phyloP scores from a whole-genome alignment of 139 green algal genomes.

The Picochlorum sp. region DNA sequence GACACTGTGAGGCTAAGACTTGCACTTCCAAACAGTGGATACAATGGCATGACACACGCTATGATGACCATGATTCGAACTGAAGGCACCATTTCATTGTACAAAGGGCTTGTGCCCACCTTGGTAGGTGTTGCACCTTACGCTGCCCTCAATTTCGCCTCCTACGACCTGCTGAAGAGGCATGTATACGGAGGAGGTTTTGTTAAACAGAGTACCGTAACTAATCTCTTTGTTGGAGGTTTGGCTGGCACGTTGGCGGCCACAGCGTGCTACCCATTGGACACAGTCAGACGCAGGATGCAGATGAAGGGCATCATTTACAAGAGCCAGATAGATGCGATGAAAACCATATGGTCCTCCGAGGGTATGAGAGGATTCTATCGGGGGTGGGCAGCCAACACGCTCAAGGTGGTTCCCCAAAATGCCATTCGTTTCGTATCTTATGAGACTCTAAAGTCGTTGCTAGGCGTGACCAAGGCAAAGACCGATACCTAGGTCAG shows the following conservation, averaged over 20 bases:
- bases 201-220: slow-evolving; percentile 34
- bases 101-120: slow-evolving; percentile 84
- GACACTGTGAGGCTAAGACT: slow-evolving; percentile 79
- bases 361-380: slow-evolving; percentile 83
- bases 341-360: slow-evolving; percentile 32
- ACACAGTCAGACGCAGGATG: slow-evolving; percentile 81
- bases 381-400: slow-evolving; percentile 79
- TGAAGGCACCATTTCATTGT: slow-evolving; percentile 68
- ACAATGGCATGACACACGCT: slow-evolving; percentile 51
- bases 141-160: slow-evolving; percentile 88
- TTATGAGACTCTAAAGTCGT: slow-evolving; percentile 70
- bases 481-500: slow-evolving; percentile 68
- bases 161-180: slow-evolving; percentile 81
- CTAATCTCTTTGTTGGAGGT: slow-evolving; percentile 67
- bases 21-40: slow-evolving; percentile 67
- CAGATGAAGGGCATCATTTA: slow-evolving; percentile 80
- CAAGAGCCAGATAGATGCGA: slow-evolving; percentile 33
- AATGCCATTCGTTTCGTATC: slow-evolving; percentile 80
- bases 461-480: slow-evolving; percentile 59
- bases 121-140: slow-evolving; percentile 92
- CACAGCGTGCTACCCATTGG: slow-evolving; percentile 80
- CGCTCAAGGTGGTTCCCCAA: slow-evolving; percentile 82
- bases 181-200: slow-evolving; percentile 34
- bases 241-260: slow-evolving; percentile 57
- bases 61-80: slow-evolving; percentile 42